These are phyloP conservation scores for Pulveroboletus sp. DNA, from an alignment of 768 basidiomycete genomes.

Conservation along the genomic window DNA sequence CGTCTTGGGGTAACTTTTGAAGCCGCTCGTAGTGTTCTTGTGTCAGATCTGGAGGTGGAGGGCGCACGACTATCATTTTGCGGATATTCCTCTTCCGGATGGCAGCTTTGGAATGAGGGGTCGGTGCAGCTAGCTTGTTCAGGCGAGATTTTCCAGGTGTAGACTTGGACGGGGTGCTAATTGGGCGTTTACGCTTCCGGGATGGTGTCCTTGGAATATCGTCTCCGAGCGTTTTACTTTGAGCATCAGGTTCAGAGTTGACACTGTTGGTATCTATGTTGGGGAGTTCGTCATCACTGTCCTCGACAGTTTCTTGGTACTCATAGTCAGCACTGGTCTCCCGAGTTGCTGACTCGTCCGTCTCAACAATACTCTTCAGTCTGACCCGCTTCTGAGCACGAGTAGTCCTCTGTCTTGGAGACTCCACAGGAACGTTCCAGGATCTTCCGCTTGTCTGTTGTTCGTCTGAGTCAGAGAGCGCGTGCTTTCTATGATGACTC, in stretches of 20 bases:
- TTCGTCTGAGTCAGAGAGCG: conserved; percentile 28
- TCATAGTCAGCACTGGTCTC: conserved; percentile 22
- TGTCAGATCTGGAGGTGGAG: conserved; percentile 33
- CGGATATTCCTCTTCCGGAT: conserved; percentile 41
- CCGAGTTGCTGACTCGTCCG: conserved; percentile 15
- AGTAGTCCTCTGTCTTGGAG: conserved; percentile 4
- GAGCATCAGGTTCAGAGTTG: conserved; percentile 27
- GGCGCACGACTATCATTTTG: conserved; percentile 28
- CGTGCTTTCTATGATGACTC: conserved; percentile 42
- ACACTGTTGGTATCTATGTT: conserved; percentile 10
- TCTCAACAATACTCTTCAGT: conserved; percentile 21
- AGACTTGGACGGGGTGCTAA: conserved; percentile 26
- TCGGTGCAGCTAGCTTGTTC: conserved; percentile 52
- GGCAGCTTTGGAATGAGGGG: conserved; percentile 72
- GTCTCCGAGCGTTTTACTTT: conserved; percentile 23
- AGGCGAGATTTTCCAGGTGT: conserved; percentile 34
- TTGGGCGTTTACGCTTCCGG: conserved; percentile 44
- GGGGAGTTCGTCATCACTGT: conserved; percentile 20
- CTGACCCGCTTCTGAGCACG: conserved; percentile 19
- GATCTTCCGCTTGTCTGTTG: conserved; percentile 34
- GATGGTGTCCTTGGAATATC: conserved; percentile 48
- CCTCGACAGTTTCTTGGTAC: conserved; percentile 15
- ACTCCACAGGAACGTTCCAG: conserved; percentile 43
- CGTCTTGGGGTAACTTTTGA: conserved; percentile 60
- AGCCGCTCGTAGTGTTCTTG: conserved; percentile 36